Conservation (phyloP, 1,284 basidiomycete genomes). For the Pholiota adiposa region DNA sequence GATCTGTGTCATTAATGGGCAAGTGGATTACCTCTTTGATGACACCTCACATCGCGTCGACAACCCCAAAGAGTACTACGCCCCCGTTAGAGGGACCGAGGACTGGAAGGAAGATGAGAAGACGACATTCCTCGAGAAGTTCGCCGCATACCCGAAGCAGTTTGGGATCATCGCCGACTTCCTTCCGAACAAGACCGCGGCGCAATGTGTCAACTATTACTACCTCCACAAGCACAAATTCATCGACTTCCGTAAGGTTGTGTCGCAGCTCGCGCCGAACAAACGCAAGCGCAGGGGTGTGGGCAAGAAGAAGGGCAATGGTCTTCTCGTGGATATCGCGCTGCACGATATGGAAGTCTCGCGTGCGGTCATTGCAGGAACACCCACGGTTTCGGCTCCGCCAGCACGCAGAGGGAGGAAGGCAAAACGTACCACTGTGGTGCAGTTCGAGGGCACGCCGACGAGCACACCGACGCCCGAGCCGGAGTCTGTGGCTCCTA, state of each 20-base stretch:
- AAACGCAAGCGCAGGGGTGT: slow-evolving; percentile 63
- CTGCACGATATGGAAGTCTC: slow-evolving; percentile 75
- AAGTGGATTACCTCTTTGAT: slow-evolving; percentile 71
- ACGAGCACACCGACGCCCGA: slow-evolving; percentile 70
- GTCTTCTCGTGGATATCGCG: slow-evolving; percentile 76
- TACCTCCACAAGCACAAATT: slow-evolving; percentile 92
- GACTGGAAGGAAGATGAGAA: slow-evolving; percentile 93
- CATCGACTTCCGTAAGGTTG: slow-evolving; percentile 83
- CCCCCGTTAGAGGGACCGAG: slow-evolving; percentile 68
- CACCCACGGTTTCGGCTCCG: slow-evolving; percentile 30
- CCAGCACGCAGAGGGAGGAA: slow-evolving; percentile 35
- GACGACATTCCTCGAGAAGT: slow-evolving; percentile 80
- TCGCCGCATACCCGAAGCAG: slow-evolving; percentile 89
- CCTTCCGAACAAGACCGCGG: slow-evolving; percentile 84
- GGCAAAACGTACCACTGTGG: slow-evolving; percentile 35
- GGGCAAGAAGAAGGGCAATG: slow-evolving; percentile 78
- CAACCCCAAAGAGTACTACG: slow-evolving; percentile 82
- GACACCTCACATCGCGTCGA: slow-evolving; percentile 85
- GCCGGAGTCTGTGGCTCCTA: slow-evolving; percentile 42
- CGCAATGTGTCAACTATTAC: slow-evolving; percentile 93
- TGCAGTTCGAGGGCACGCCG: slow-evolving; percentile 51
- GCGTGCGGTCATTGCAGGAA: slow-evolving; percentile 36
- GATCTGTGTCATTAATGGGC: slow-evolving; percentile 72
- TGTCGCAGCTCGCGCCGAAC: slow-evolving; percentile 66
- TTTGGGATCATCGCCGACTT: slow-evolving; percentile 87